These are phyloP conservation scores for Fusarium circinatum DNA, from an alignment of 2,329 filamentous ascomycete genomes.

Conservation along the genomic window DNA sequence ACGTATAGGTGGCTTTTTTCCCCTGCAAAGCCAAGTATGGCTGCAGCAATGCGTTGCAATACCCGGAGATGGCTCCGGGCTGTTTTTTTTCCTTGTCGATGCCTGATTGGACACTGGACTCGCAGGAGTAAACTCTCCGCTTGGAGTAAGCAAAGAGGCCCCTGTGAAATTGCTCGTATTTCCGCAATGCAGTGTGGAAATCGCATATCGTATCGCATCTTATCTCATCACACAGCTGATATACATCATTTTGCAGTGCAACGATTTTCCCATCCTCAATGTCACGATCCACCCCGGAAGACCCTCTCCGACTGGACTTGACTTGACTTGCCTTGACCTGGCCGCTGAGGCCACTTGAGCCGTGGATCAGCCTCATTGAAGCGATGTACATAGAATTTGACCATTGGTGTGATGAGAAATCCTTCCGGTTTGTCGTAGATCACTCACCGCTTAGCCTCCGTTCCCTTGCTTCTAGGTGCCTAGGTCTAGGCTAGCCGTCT, in stretches of 20 bases:
- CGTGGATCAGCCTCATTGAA: neutral
- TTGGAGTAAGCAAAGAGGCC: neutral
- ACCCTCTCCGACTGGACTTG: slow-evolving; percentile 34
- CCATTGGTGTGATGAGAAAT: neutral
- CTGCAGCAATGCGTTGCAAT: neutral
- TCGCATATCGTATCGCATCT: neutral
- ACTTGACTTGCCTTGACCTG: neutral
- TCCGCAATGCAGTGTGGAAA: neutral
- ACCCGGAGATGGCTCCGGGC: slow-evolving; percentile 1
- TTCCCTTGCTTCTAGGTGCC: neutral
- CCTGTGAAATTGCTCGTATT: slow-evolving; percentile 3
- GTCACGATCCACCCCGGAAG: slow-evolving; percentile 27
- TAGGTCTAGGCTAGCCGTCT: neutral
- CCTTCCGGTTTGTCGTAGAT: neutral
- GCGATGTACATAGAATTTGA: neutral
- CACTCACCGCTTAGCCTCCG: slow-evolving; percentile 23
- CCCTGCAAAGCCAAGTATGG: neutral
- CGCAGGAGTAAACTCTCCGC: slow-evolving; percentile 42
- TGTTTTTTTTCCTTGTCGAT: neutral
- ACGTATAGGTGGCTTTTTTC: neutral
- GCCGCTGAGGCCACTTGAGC: neutral
- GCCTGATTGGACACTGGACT: neutral
- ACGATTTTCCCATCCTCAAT: neutral
- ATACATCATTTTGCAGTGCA: slow-evolving; percentile 1
- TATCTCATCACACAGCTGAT: neutral